Base-by-base conservation (phyloP, 768 basidiomycete species). In the Mycena crocata region DNA sequence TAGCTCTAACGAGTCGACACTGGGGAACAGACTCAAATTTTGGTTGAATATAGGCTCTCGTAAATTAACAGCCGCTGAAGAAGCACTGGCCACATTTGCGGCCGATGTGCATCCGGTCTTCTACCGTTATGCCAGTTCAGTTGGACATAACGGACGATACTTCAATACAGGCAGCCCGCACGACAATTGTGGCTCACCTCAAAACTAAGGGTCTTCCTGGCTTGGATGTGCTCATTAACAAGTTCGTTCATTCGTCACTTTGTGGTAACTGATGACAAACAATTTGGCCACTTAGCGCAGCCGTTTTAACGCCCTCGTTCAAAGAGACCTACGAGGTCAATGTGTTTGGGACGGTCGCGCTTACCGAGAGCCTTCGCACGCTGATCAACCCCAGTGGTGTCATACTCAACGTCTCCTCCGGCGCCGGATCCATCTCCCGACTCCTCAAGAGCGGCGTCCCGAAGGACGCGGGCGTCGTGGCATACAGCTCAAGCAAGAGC, bases 71-170 rank as follows among this genome's bases (percentile, higher is more conserved):
- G 23, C 30, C 66, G 13, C 44, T 56, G 3, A 28, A 15, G 17
- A 19, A 42, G 5, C n/a, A 44, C 55, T 10, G 34, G 34, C 63
- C 49, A 58, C 66, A 42, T 67, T 67, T n/a, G 51, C 21, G 13
- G 5, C 34, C 23, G 52, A 54, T 3, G 44, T 67, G 30, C 51
- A 67, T 37, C 10, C 59, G n/a, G 8, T 62, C 60, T 0, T 67
- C 66, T 24, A 35, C 28, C 0, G 66, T 67, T 30, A 48, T 67
- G 5, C 66, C 66, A 0, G 54, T 67, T 3, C 66, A 67, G n/a
- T 37, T 66, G 14, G 65, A 66, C 45, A 57, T 66, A 35, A 66
- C 64, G 19, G 57, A 59, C 50, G 39, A 49, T 14, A 21, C 45
- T 9, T 66, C 65, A 1, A 66, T 67, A 37, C 32, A 28, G 23